Evolutionary conservation across 1,284 basidiomycete species (phyloP).

Genomic region (Agaricales sp.): DNA sequence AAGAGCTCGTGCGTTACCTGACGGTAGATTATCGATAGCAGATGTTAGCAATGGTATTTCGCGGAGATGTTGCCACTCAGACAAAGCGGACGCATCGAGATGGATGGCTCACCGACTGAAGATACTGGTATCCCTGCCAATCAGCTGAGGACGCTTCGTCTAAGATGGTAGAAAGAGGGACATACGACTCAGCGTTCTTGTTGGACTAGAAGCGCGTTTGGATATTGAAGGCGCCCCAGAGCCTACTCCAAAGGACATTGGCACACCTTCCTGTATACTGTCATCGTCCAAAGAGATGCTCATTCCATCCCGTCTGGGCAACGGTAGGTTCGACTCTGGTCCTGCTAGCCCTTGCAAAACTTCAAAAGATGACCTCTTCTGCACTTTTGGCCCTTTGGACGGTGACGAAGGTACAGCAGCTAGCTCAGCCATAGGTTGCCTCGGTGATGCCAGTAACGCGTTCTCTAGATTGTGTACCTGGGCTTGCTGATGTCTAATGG

Average conservation of each 20-base stretch:
- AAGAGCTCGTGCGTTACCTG: constrained; percentile 72
- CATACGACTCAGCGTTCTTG: constrained; percentile 70
- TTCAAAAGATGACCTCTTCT: constrained; percentile 60
- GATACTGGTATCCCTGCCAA: constrained; percentile 66
- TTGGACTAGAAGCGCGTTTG: constrained; percentile 60
- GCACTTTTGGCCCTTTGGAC: constrained; percentile 30
- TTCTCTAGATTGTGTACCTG: constrained; percentile 59
- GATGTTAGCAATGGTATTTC: constrained; percentile 12
- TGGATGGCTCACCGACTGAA: constrained; percentile 53
- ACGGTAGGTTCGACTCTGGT: constrained; percentile 60
- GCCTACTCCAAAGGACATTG: constrained; percentile 37
- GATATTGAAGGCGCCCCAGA: constrained; percentile 26
- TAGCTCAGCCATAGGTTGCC: constrained; percentile 27
- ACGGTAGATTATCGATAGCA: constrained; percentile 14
- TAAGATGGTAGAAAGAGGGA: constrained; percentile 17
- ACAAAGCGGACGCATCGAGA: constrained; percentile 9
- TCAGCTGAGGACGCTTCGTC: constrained; percentile 10
- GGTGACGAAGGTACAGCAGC: constrained; percentile 20
- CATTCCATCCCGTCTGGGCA: constrained; percentile 41
- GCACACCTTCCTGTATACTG: constrained; percentile 63
- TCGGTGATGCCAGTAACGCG: constrained; percentile 46
- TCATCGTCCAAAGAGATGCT: constrained; percentile 30
- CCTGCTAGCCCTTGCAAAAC: constrained; percentile 59
- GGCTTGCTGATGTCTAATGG: constrained; percentile 58
- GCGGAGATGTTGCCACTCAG: constrained; percentile 11